These are phyloP conservation scores for Trichoderma afroharzianum DNA, from an alignment of 2,329 filamentous ascomycete species.

Conservation along the genomic window DNA sequence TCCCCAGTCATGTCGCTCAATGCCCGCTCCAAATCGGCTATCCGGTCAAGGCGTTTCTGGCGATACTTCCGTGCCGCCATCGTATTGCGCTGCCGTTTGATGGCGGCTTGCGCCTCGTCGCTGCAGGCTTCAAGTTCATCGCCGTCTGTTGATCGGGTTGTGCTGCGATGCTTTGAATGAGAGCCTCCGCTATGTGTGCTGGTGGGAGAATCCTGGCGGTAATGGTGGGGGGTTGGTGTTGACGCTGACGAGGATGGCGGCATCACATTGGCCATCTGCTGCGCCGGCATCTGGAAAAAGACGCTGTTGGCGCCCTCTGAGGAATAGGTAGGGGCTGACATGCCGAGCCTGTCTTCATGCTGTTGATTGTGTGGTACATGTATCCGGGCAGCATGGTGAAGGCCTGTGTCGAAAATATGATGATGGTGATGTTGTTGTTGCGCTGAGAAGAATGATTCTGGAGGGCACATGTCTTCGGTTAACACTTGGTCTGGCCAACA, in stretches of 20 bases:
- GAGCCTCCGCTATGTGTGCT: conserved; percentile 18
- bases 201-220: conserved; percentile 6
- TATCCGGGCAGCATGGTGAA: background rate
- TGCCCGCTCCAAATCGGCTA: conserved; percentile 57
- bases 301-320: background rate
- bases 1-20: conserved; percentile 58
- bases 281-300: conserved; percentile 13
- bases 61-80: conserved; percentile 69
- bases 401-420: background rate
- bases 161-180: conserved; percentile 19
- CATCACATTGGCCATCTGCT: conserved; percentile 1
- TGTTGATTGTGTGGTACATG: background rate
- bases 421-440: background rate
- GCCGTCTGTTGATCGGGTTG: background rate
- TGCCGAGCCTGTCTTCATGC: background rate
- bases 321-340: background rate
- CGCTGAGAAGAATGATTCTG: conserved; percentile 12
- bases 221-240: background rate
- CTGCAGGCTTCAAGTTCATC: conserved; percentile 23
- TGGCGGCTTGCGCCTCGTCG: conserved; percentile 25
- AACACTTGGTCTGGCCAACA: background rate
- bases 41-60: conserved; percentile 65
- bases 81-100: conserved; percentile 66
- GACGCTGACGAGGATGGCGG: background rate
- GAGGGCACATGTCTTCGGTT: background rate